Percentiles rank a stretch among this genome's conserved stretches.
Evolutionary conservation across 768 basidiomycete species (phyloP).

Genomic region (Boletellus emodensis): DNA sequence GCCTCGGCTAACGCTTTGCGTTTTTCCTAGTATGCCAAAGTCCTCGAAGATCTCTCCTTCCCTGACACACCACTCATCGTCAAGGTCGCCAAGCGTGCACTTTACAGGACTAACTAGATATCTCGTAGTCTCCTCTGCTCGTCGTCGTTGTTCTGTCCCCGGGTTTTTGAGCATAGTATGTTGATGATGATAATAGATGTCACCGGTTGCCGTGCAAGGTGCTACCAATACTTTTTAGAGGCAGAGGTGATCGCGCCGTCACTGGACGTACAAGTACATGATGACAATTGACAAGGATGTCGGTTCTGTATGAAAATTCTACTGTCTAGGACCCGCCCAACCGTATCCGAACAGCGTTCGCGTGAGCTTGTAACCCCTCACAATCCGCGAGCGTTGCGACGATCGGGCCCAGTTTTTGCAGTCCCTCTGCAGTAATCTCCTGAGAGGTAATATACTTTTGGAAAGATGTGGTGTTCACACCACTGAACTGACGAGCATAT

Average conservation of each 20-base stretch:
- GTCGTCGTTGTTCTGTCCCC: slow-evolving; percentile 7
- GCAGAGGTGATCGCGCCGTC: not conserved
- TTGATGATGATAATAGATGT: slow-evolving; percentile 20
- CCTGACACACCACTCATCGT: slow-evolving; percentile 87
- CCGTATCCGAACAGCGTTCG: slow-evolving; percentile 90
- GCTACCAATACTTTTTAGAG: slow-evolving; percentile 10
- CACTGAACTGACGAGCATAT: slow-evolving; percentile 96
- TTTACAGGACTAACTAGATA: slow-evolving; percentile 79
- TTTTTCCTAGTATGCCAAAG: slow-evolving; percentile 71
- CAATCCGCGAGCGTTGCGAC: slow-evolving; percentile 91
- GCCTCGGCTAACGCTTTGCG: slow-evolving; percentile 8
- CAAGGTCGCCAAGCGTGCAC: slow-evolving; percentile 92
- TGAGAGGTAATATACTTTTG: slow-evolving; percentile 99
- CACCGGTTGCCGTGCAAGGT: slow-evolving; percentile 4
- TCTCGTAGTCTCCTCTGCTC: slow-evolving; percentile 10
- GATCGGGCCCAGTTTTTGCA: slow-evolving; percentile 76
- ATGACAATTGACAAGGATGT: not conserved
- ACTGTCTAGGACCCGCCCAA: slow-evolving; percentile 32
- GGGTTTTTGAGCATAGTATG: slow-evolving; percentile 14
- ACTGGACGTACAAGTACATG: too few relatives aligned
- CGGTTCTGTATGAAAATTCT: not conserved
- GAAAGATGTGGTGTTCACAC: slow-evolving; percentile 95
- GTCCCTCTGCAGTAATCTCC: slow-evolving; percentile 76
- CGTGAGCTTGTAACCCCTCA: slow-evolving; percentile 93
- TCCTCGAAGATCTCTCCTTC: slow-evolving; percentile 89